Evolutionary conservation across 805 yeast species (phyloP), one percentile per base, ranked within the genome.

Genomic region (Candida succiphila): DNA sequence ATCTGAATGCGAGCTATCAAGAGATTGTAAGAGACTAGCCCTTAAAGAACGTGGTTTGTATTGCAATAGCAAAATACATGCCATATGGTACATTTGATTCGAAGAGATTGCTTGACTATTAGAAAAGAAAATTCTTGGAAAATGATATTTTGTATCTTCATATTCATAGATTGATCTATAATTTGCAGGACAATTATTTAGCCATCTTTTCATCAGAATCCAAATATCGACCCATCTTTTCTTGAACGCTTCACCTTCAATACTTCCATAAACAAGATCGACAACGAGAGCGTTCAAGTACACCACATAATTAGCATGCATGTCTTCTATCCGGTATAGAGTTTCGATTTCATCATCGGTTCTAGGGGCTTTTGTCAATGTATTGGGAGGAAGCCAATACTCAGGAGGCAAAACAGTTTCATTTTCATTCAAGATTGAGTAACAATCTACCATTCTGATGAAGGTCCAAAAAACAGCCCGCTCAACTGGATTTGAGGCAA

Each of bases 91-190:
- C 39, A 62, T 37, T 32, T 62, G 67, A 36, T 58, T 60, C 3
- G 65, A 52, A 4, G 65, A 60, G 10, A 62, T 57, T 0, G 68
- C 63, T 4, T 66, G 64, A 1, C 64, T 58, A 35, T 63, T 63
- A 16, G 60, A 45, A 32, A 50, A 63, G 7, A 61, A 42, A 3
- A 61, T 42, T 21, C 58, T 54, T 4, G 68, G 66, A 30, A 64
- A 63, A 15, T 63, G 65, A 3, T 43, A 37, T 2, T 40, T 37
- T 1, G 39, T 22, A 21, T 48, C 51, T 24, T 54, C 58, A 30
- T 44, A 52, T 20, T 57, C 55, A 15, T 50, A 35, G 5, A 59
- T 39, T 1, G 61, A 49, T 23, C 46, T 45, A 43, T 59, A 51
- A 1, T 64, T 61, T 27, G 61, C 51, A 9, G 32, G 37, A 8